These are phyloP conservation scores for Ampelocalamus luodianensis DNA, from an alignment of 176 grass and related monocot species.

Conservation along the genomic window DNA sequence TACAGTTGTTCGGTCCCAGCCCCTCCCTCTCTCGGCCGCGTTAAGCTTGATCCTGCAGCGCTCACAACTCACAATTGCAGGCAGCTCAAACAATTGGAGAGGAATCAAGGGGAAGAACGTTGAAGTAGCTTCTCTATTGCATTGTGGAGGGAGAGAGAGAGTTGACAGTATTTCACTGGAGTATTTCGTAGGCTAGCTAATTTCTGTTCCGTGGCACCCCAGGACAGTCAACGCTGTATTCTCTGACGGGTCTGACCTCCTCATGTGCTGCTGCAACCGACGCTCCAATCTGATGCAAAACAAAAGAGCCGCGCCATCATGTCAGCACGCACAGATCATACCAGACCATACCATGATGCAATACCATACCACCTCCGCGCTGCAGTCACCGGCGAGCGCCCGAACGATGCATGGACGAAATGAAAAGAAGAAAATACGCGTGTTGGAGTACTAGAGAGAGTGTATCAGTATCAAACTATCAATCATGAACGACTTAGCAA, in stretches of 20 bases:
- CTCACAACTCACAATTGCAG: too few species aligned
- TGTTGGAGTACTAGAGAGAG: neutral
- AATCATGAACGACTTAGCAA: neutral
- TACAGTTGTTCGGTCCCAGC: neutral
- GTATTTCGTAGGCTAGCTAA: neutral
- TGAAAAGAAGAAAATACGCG: neutral
- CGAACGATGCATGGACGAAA: neutral
- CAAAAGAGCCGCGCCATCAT: neutral
- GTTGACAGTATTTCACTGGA: neutral
- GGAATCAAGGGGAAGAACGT: neutral
- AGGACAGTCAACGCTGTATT: slow-evolving; percentile 39
- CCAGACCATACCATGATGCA: neutral
- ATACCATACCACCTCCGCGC: neutral
- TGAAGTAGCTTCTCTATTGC: too few species aligned
- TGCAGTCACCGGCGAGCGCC: neutral
- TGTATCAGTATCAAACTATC: neutral
- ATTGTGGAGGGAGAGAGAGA: neutral
- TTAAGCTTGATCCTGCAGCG: neutral
- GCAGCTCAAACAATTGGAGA: neutral
- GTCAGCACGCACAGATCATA: neutral
- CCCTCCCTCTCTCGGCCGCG: neutral
- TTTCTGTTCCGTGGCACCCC: neutral
- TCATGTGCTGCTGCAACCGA: slow-evolving; percentile 27
- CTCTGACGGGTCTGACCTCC: slow-evolving; percentile 30
- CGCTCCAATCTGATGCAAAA: slow-evolving; percentile 26